These are phyloP conservation scores for Sporisorium graminicola DNA, from an alignment of 1,284 basidiomycete species.

Conservation along the genomic window DNA sequence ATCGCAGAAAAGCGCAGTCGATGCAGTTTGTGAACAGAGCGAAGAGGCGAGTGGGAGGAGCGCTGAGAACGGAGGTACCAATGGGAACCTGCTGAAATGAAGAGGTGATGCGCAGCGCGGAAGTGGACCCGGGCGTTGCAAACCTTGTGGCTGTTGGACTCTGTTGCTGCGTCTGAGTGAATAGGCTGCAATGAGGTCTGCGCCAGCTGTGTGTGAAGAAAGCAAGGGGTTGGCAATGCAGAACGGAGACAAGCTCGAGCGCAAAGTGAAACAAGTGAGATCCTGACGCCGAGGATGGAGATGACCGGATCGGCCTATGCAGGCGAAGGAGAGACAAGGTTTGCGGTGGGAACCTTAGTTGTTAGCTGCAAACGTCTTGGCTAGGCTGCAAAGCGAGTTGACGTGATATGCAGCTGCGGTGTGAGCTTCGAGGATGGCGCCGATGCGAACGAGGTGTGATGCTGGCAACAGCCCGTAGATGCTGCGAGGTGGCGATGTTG, in stretches of 20 bases:
- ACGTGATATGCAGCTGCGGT: background rate
- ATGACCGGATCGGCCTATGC: constrained; percentile 6
- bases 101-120: constrained; percentile 26
- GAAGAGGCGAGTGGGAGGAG: constrained; percentile 2
- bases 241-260: constrained; percentile 2
- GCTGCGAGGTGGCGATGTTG: background rate
- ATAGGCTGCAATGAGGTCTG: background rate
- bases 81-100: constrained; percentile 14
- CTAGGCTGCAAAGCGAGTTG: background rate
- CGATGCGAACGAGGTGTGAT: background rate
- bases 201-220: background rate
- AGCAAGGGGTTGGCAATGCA: background rate
- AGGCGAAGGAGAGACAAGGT: background rate
- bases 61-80: background rate
- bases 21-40: constrained; percentile 2
- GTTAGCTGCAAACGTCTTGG: background rate
- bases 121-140: background rate
- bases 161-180: background rate
- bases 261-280: constrained; percentile 2
- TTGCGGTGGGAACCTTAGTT: constrained; percentile 1
- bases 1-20: background rate
- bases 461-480: background rate
- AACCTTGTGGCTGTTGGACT: constrained; percentile 11
- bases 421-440: background rate
- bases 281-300: constrained; percentile 1